A percentile compares a stretch with the other conserved stretches of the same genome.
Evolutionary conservation across 2,329 filamentous ascomycete species (phyloP).

Genomic region (Ophiostoma tasmaniense): DNA sequence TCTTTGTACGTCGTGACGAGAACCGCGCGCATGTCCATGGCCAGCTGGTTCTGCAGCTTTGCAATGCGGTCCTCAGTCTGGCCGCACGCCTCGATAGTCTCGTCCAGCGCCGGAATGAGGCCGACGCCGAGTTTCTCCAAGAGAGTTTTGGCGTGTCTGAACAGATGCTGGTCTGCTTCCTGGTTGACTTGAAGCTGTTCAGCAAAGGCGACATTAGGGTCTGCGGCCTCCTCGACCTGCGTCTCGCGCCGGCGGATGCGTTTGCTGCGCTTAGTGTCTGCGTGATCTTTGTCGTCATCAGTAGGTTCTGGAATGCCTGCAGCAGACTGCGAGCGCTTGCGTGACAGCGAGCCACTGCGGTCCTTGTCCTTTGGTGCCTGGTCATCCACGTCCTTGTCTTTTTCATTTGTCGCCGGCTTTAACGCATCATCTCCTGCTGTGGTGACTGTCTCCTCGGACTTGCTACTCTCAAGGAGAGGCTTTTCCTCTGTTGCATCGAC

Average conservation of each 20-base stretch:
- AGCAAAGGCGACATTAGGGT: slow-evolving; percentile 44
- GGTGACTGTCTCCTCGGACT: neutral
- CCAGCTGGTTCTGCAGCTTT: slow-evolving; percentile 39
- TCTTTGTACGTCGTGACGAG: slow-evolving; percentile 42
- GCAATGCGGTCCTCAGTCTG: slow-evolving; percentile 40
- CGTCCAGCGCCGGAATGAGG: slow-evolving; percentile 21
- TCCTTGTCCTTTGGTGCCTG: slow-evolving; percentile 21
- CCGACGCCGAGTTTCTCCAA: slow-evolving; percentile 41
- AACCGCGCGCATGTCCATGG: slow-evolving; percentile 41
- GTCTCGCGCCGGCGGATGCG: slow-evolving; percentile 54
- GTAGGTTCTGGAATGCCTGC: slow-evolving; percentile 47
- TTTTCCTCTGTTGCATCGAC: slow-evolving; percentile 2
- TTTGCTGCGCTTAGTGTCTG: slow-evolving; percentile 55
- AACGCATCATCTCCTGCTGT: neutral
- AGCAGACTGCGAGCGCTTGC: slow-evolving; percentile 51
- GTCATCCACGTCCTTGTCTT: slow-evolving; percentile 11
- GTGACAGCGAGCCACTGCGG: slow-evolving; percentile 33
- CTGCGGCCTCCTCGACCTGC: slow-evolving; percentile 43
- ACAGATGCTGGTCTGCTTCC: slow-evolving; percentile 47
- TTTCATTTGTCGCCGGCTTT: neutral
- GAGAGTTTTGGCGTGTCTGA: slow-evolving; percentile 46
- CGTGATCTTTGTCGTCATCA: slow-evolving; percentile 45
- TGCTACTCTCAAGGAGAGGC: neutral
- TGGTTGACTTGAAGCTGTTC: slow-evolving; percentile 50
- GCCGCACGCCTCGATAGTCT: slow-evolving; percentile 45